Conservation (phyloP, 2,329 filamentous ascomycete species). For the Scortechinia acanthostroma region DNA sequence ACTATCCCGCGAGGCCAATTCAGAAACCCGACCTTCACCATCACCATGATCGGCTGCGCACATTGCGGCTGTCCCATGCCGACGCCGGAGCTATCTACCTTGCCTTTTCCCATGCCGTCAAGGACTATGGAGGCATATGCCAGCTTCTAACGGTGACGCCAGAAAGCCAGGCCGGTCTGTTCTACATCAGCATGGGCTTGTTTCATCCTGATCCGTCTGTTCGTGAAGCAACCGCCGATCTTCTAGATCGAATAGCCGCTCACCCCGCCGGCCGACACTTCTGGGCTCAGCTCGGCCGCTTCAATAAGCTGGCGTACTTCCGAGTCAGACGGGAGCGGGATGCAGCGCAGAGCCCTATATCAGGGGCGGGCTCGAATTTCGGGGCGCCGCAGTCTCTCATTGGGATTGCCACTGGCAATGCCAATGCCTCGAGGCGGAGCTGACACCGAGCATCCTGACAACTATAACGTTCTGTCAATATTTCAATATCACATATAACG, state of each 20-base stretch:
- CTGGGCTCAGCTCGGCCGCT: conserved; percentile 79
- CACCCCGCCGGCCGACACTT: conserved; percentile 91
- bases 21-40: conserved; percentile 83
- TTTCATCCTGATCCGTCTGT: conserved; percentile 85
- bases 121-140: conserved; percentile 78
- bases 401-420: not conserved
- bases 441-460: too few species aligned
- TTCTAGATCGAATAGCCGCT: conserved; percentile 74
- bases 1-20: conserved; percentile 60
- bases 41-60: conserved; percentile 82
- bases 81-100: conserved; percentile 81
- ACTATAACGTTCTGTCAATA: too few species aligned
- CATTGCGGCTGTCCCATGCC: conserved; percentile 68
- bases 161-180: conserved; percentile 79
- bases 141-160: conserved; percentile 76
- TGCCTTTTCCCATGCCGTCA: conserved; percentile 68
- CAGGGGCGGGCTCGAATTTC: not conserved
- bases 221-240: conserved; percentile 66
- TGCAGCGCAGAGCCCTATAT: conserved; percentile 23
- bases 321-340: conserved; percentile 66
- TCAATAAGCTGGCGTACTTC: conserved; percentile 79
- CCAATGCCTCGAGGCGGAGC: too few species aligned
- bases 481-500: too few species aligned
- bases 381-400: not conserved
- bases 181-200: conserved; percentile 82